These are phyloP conservation scores for Prunella vulgaris DNA, from an alignment of 257 asterid genomes.

Conservation along the genomic window DNA sequence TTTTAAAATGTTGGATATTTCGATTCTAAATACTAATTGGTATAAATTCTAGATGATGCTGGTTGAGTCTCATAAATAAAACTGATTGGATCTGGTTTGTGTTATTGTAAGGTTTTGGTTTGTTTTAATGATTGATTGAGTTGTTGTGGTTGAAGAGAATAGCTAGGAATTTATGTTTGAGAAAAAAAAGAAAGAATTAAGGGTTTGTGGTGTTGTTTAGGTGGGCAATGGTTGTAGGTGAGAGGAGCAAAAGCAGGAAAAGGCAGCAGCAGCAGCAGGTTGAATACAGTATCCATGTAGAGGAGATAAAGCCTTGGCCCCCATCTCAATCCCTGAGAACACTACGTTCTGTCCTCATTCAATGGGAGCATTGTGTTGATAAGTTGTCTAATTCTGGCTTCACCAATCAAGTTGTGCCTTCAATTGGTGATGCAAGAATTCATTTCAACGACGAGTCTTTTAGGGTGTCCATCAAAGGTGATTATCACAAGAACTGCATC, in stretches of 20 bases:
- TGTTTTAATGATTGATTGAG: no score
- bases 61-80: neutral
- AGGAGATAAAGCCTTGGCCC: slow-evolving; percentile 88
- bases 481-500: slow-evolving; percentile 54
- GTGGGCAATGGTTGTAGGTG: slow-evolving; percentile 51
- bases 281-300: slow-evolving; percentile 50
- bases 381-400: slow-evolving; percentile 52
- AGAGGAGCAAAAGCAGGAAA: slow-evolving; percentile 47
- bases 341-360: slow-evolving; percentile 53
- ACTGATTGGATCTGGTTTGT: slow-evolving; percentile 20
- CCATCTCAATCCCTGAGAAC: slow-evolving; percentile 70
- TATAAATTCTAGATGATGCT: no score
- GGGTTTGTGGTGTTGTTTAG: no score
- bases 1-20: neutral
- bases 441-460: slow-evolving; percentile 66
- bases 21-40: no score
- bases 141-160: no score
- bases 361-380: slow-evolving; percentile 74
- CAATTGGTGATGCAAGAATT: slow-evolving; percentile 61
- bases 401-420: slow-evolving; percentile 62
- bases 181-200: no score
- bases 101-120: no score
- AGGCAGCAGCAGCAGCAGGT: slow-evolving; percentile 51
- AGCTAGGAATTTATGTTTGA: no score
- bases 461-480: slow-evolving; percentile 39